Evolutionary conservation across 257 asterid species (phyloP), one percentile per base, ranked within the genome.

Genomic region (Gynochthodes officinalis): DNA sequence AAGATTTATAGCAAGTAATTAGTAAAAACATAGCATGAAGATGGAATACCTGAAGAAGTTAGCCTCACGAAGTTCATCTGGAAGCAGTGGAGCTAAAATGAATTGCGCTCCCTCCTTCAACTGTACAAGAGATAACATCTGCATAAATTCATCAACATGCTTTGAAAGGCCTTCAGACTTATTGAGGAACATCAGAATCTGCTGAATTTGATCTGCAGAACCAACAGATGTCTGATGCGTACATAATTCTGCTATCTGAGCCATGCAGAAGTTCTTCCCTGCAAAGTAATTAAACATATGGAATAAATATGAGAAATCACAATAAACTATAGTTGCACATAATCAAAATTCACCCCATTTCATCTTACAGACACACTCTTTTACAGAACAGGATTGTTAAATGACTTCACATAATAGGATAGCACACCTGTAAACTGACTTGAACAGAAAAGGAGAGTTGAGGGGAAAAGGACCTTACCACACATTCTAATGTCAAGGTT

Each of bases 221-320:
- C 85, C 89, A 53, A 88, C 50, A 70, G 85, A 77, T 73, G 67
- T 55, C 8, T 91, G 88, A 81, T 77, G 79, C 53, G 88, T 79
- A 76, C 90, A 79, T 77, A 90, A 82, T 78, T 89, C 96, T 9
- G 80, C 80, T 30, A 92, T 89, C 88, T 90, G 96, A 72, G 82
- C 79, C 94, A 92, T 83, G 84, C 97, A 90, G 77, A 90, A 95
- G 78, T 77, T 92, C 75, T 86, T 89, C 70, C 99, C 99, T 95
- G 96, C 84, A 84, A 85, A 40, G 28, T 39, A 60, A 10, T 27
- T 2, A 32, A 59, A 54, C 15, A 67, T 39, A 42, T 33, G 18
- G 44, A 18, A 67, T 48, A 67, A 33, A 37, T 27, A 21, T 8
- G 35, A 21, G 32, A 40, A n/a, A 58, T n/a, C n/a, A 64, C 43